These are phyloP conservation scores for Podochytrium sp. DNA, from an alignment of 192 early-diverging fungal species.

Conservation along the genomic window DNA sequence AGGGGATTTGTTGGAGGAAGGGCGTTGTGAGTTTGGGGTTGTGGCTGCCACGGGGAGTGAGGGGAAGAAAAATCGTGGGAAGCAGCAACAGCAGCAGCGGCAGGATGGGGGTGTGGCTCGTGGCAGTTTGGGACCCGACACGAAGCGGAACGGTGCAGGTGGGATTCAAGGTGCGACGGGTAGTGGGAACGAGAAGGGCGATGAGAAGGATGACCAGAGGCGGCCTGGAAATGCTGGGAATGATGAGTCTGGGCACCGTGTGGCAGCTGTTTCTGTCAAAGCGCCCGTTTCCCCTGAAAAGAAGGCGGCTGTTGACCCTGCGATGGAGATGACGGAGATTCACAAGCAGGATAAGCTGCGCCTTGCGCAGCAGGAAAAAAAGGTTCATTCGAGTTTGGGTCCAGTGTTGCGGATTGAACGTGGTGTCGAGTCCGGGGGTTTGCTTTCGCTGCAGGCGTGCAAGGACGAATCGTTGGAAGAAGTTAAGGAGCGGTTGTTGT, in stretches of 20 bases:
- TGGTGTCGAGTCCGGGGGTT: not conserved
- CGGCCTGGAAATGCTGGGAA: too few species aligned
- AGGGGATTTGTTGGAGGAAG: not conserved
- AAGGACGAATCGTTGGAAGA: constrained; percentile 3
- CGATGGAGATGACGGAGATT: not conserved
- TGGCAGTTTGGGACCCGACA: not conserved
- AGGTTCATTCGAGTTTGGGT: too few species aligned
- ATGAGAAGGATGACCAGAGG: not conserved
- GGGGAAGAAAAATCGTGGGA: not conserved
- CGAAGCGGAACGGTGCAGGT: not conserved
- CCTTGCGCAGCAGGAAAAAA: not conserved
- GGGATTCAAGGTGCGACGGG: not conserved
- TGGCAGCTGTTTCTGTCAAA: too few species aligned
- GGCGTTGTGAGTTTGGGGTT: not conserved
- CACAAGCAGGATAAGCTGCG: not conserved
- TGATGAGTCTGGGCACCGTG: too few species aligned
- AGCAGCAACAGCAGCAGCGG: not conserved
- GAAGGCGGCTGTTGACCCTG: too few species aligned
- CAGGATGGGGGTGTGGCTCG: not conserved
- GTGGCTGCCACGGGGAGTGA: not conserved
- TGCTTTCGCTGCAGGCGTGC: not conserved
- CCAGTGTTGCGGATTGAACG: not conserved
- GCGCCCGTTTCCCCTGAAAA: too few species aligned
- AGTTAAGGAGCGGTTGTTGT: not conserved
- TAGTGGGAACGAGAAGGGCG: not conserved